Base-by-base conservation (phyloP, 371 early-diverging fungal species). In the Mortierella sp. region DNA sequence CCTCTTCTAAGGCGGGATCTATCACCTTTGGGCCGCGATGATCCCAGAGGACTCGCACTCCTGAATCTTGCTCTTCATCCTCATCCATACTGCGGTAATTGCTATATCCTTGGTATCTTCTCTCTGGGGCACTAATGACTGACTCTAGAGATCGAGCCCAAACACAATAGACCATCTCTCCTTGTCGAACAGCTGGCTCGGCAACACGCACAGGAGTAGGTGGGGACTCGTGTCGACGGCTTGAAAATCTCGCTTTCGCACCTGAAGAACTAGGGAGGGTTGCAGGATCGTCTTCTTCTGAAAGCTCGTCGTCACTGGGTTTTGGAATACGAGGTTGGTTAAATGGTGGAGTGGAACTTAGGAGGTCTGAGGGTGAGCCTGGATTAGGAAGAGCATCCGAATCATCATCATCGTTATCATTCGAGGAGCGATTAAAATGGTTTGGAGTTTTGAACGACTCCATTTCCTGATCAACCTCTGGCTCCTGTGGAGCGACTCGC, bases 141-240 rank as follows among this genome's bases (percentile, higher is more conserved):
- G 75, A 42, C 51, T 85, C 83, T 31, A 86, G 23, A 58, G 76
- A 35, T 43, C 67, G 61, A 29, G 63, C 55, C 81, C 81, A 80
- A 13, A 68, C 28, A 26, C 70, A 70, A 19, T 70, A 80, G 19
- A 80, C 68, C 75, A 80, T 70, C 29, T 80, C 81, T 32, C 68
- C 75, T 28, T 53, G 67, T 5, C 64, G 56, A 17, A 80, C 66
- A 1, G 65, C 72, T 29, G 75, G 81, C n/a, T 74, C 63, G 2
- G 61, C 22, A 3, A 53, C 57, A 35, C 55, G 70, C 0, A 45
- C 66, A 1, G 54, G 66, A 22, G 59, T 32, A 10, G 61, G 15
- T 5, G 47, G 51, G 6, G 37, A 28, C 10, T 2, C 58, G 12
- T 43, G 12, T 58, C 17, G 45, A 31, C 23, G 58, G 37, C 26